phyloP scores from a whole-genome alignment of 192 early-diverging fungal species.

The Backusella morwellensis region DNA sequence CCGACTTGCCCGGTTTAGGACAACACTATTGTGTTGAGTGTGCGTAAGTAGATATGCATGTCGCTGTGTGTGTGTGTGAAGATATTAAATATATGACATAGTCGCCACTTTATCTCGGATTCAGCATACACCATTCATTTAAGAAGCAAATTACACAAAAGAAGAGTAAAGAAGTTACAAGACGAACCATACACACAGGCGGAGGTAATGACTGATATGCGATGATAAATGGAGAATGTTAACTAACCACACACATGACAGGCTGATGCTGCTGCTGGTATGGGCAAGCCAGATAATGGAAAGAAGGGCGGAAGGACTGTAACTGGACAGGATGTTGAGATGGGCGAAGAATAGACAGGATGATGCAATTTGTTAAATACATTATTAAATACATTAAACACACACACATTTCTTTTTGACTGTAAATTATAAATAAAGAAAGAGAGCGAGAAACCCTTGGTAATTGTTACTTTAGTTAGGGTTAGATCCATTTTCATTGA shows the following conservation, averaged over 20 bases:
- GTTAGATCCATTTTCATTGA: background rate
- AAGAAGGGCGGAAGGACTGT: constrained; percentile 27
- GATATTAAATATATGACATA: constrained; percentile 15
- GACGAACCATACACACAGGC: constrained; percentile 87
- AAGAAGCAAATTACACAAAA: constrained; percentile 84
- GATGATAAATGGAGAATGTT: background rate
- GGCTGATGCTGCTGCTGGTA: constrained; percentile 38
- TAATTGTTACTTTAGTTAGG: background rate
- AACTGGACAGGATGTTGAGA: constrained; percentile 10
- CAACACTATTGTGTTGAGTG: constrained; percentile 90
- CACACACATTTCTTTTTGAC: background rate
- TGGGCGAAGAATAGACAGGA: constrained; percentile 15
- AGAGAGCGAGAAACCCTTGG: too few species aligned
- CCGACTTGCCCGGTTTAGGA: constrained; percentile 88
- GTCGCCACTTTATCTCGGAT: constrained; percentile 72
- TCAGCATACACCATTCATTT: constrained; percentile 63
- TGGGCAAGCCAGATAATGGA: constrained; percentile 35
- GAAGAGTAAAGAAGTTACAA: constrained; percentile 78
- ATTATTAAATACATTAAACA: background rate
- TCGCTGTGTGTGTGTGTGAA: too few species aligned
- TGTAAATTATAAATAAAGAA: constrained; percentile 11
- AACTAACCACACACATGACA: background rate
- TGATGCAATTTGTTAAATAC: background rate
- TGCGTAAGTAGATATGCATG: constrained; percentile 43
- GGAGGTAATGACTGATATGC: constrained; percentile 54